Base-by-base conservation (phyloP, 2,329 filamentous ascomycete species). In the Nakataea oryzae region DNA sequence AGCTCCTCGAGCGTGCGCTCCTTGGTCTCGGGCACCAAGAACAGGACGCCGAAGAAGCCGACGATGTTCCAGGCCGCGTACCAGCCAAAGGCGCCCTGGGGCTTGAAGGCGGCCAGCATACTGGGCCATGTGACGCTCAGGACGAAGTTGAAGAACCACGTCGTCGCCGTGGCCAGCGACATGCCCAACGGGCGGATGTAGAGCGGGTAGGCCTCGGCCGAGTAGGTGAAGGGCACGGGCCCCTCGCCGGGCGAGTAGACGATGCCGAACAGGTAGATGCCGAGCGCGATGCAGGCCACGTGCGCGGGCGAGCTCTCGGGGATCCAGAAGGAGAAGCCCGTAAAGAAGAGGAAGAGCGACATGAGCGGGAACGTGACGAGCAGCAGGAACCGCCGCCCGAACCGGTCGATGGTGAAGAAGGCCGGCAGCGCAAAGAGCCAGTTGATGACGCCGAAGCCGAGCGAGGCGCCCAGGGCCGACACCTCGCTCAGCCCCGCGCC, bases 331-430 rank as follows among this genome's bases (percentile, higher is more conserved):
- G 74, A 76, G 66, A 78, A 79, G 54, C 77, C 78, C 0, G 78
- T 78, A 61, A 78, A 78, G 61, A 81, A 74, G 3, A 80, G 67
- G 68, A 74, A 79, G 0, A 79, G n/a, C 0, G 76, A 75, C 86
- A 89, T 88, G 24, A 88, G 64, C 0, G 86, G 86, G 68, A 89
- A 87, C 0, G 86, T 89, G 1, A 78, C 78, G 5, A 88, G 75
- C 1, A 89, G 77, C 9, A 89, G 75, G 65, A 85, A 85, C 26
- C 86, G 79, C 3, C 87, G 81, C 8, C 86, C 87, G 63, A 86
- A 88, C 0, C 81, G 87, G 68, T 90, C 86, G 65, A 89, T 89
- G 7, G 85, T 87, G 69, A 83, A 86, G 58, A 88, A 74, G 3
- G 84, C 85, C 0, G 84, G 84, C 14, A 86, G 75, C 0, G 85